Percentiles rank a stretch among this genome's conserved stretches.
phyloP scores from a whole-genome alignment of 768 basidiomycete genomes.

The Mycena rosella region DNA sequence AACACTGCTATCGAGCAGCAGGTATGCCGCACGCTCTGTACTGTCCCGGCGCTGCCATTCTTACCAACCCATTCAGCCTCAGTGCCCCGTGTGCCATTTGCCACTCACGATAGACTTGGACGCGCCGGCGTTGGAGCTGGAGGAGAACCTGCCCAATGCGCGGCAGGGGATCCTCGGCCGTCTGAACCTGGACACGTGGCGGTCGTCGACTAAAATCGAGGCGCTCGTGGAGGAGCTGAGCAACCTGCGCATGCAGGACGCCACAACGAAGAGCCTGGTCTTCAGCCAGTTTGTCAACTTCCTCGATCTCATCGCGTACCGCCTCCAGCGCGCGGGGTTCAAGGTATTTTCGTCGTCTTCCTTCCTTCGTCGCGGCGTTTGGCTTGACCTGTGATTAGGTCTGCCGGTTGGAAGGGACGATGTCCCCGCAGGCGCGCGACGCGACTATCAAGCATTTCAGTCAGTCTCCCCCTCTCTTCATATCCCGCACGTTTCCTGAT shows the following conservation, averaged over 20 bases:
- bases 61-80: constrained; percentile 65
- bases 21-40: constrained; percentile 56
- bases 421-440: constrained; percentile 96
- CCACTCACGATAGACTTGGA: constrained; percentile 96
- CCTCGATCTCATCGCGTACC: constrained; percentile 92
- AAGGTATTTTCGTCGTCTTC: constrained; percentile 65
- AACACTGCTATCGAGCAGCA: constrained; percentile 75
- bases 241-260: constrained; percentile 85
- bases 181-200: constrained; percentile 89
- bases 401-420: constrained; percentile 95
- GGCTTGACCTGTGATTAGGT: constrained; percentile 61
- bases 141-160: constrained; percentile 61
- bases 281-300: constrained; percentile 97
- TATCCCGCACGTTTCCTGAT: constrained; percentile 7
- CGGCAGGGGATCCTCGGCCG: constrained; percentile 96
- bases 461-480: constrained; percentile 52
- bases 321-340: constrained; percentile 93
- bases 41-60: constrained; percentile 9
- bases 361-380: neutral
- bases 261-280: constrained; percentile 95
- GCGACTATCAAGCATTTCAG: constrained; percentile 96
- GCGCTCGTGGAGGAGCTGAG: constrained; percentile 94
- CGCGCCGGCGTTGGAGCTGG: constrained; percentile 89
- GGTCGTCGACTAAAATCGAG: constrained; percentile 98
- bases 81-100: constrained; percentile 95